A percentile compares a stretch with the other conserved stretches of the same genome.
These are phyloP conservation scores for Dicorynia guianensis DNA, from an alignment of 306 rosid species.

Conservation along the genomic window DNA sequence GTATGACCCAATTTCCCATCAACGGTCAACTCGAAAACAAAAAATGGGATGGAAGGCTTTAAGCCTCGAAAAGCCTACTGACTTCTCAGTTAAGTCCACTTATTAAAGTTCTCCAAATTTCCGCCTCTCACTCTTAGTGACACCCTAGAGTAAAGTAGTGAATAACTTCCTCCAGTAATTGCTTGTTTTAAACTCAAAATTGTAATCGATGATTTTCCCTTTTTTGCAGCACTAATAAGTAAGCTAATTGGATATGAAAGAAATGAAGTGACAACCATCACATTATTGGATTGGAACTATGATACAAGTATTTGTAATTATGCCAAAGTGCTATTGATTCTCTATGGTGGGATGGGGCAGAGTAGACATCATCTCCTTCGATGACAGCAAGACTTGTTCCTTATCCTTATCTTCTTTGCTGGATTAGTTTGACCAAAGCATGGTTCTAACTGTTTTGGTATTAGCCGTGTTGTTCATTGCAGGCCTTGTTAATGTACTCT, in stretches of 20 bases:
- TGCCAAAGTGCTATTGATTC: no score
- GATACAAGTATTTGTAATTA: conserved; percentile 12
- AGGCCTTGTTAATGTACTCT: conserved; percentile 61
- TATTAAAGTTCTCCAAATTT: neutral
- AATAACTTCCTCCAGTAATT: conserved; percentile 15
- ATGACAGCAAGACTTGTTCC: conserved; percentile 39
- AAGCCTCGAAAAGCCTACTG: neutral
- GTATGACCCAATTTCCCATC: no score
- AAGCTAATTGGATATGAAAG: neutral
- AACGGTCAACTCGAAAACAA: no score
- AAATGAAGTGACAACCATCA: no score
- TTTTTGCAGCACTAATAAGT: neutral
- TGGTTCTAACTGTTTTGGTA: conserved; percentile 57
- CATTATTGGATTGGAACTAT: neutral
- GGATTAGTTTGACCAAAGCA: conserved; percentile 28
- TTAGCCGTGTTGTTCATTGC: conserved; percentile 64
- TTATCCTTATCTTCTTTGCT: conserved; percentile 34
- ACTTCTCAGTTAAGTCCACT: conserved; percentile 3
- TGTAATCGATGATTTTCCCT: no score
- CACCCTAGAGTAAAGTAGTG: conserved; percentile 25
- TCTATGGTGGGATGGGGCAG: conserved; percentile 10
- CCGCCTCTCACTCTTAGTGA: neutral
- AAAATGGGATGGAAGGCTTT: no score
- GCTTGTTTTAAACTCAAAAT: neutral
- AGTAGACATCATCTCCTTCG: conserved; percentile 23